Evolutionary conservation across 352 stramenopile genomes (phyloP), one percentile per base, ranked within the genome.

Genomic region (Plasmopara viticola): DNA sequence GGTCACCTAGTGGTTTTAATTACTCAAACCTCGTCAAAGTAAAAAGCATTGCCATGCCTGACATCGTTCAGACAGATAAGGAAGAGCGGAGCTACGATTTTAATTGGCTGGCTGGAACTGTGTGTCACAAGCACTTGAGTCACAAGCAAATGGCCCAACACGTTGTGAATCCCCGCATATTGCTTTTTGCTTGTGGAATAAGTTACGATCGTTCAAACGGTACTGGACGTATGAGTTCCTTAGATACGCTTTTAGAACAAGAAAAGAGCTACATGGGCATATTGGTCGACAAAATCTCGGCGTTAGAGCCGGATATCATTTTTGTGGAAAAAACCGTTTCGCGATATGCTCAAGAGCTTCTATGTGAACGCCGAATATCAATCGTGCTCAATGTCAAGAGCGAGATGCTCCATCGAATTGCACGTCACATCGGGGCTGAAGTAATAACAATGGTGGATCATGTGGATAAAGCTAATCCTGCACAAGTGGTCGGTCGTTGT

Each of bases 221-320:
- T 5, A 76, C 92, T 40, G 87, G 86, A 8, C 77, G 84, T 28
- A 88, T 98, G 43, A 95, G 86, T 46, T 98, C 89, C 0, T 69
- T 99, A 0, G 94, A 99, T 58, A 97, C 92, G 9, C 59, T 99
- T 6, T 63, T 98, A 25, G 95, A 98, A 62, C 86, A 97, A 64
- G 96, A 99, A 70, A 87, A 97, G 56, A 90, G 93, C 51, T 98
- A 98, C 65, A 98, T 98, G 78, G 78, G 94, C 58, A 98, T 98
- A 43, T 70, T 98, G 13, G 94, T 98, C 13, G 82, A 93, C 18
- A 98, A 98, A 56, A 98, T 99, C 53, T 86, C 94, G 3, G 86
- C 84, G 29, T 60, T 98, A 25, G 86, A 97, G 55, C 96, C 96
- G 7, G 88, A 98, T 70, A 68, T 99, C 18, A 79, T 99, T 33